Base-by-base conservation (phyloP, 2,329 filamentous ascomycete species). In the Colletotrichum endophyticum region DNA sequence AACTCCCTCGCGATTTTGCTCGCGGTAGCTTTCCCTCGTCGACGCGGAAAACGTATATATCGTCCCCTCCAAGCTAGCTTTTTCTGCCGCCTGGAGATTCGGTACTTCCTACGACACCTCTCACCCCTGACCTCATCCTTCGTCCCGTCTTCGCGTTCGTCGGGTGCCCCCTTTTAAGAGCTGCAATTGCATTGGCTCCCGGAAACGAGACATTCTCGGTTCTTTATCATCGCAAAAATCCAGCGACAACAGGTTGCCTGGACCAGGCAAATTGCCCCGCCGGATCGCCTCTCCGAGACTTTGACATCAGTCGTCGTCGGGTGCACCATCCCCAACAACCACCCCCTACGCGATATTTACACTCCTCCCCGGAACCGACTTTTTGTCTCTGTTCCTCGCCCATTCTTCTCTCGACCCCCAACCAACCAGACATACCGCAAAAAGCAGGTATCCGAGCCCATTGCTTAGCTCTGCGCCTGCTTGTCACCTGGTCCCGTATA, bases 401-500 rank as follows among this genome's bases (percentile, higher is more conserved):
- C 32, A 62, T 61, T 70, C 59, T 30, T 32, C 27, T 32, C 44
- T 53, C 44, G 44, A 53, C 32, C 59, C 49, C 73, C 59, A 28
- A 66, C 49, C 64, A 56, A 64, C 62, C 70, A 36, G 39, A 62
- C 15, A 67, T 73, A 22, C 62, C 49, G 49, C 66, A 64, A 62
- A 27, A 72, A 75, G 72, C 75, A 77, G 75, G 36, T 57, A 68
- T 72, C 72, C 56, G 75, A 75, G 67, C 75, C 66, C 15, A 59
- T 72, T 77, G 72, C 61, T 44, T 76, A 77, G 75, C 66, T 77
- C 62, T 75, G 27, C 39, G 25, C 53, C 66, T 49, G 56, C 39
- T 73, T 76, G 39, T 56, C 67, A 67, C 67, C 70, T 74, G 74
- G 76, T 78, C 76, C 74, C 62, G 76, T 72, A 49, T 76, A 76